These are phyloP conservation scores for Mycena galericulata DNA, from an alignment of 768 basidiomycete genomes.

Conservation along the genomic window DNA sequence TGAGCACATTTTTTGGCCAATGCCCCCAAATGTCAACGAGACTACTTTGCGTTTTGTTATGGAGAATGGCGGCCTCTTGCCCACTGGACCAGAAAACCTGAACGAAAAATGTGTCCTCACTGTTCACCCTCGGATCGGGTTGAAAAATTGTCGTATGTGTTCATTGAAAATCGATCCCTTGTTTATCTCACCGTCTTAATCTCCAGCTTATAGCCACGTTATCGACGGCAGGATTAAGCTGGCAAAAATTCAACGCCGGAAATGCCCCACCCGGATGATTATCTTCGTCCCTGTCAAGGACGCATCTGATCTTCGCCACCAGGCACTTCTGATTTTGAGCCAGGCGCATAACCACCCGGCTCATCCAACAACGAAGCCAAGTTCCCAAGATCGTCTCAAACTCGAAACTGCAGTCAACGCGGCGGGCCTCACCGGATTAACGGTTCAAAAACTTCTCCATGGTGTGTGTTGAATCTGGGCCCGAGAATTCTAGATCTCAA, in stretches of 20 bases:
- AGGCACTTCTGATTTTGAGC: neutral
- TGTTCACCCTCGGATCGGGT: neutral
- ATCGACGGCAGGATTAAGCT: neutral
- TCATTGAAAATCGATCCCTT: neutral
- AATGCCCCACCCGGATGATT: neutral
- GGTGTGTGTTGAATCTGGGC: neutral
- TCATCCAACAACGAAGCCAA: constrained; percentile 15
- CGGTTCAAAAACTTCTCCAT: constrained; percentile 4
- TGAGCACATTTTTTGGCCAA: neutral
- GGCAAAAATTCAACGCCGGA: neutral
- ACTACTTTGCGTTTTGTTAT: neutral
- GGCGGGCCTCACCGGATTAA: neutral
- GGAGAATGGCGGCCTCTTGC: neutral
- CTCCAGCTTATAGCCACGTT: neutral
- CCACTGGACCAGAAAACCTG: neutral
- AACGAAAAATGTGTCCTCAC: constrained; percentile 12
- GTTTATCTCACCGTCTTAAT: neutral
- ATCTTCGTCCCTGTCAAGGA: neutral
- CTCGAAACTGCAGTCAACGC: neutral
- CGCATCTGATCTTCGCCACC: neutral
- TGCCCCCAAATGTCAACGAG: constrained; percentile 13
- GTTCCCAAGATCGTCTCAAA: neutral
- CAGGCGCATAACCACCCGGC: constrained; percentile 19
- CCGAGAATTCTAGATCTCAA: too few relatives aligned
- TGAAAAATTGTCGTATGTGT: constrained; percentile 11